Conservation (phyloP, 345 rosid species). For the Erysimum cheiranthoides region DNA sequence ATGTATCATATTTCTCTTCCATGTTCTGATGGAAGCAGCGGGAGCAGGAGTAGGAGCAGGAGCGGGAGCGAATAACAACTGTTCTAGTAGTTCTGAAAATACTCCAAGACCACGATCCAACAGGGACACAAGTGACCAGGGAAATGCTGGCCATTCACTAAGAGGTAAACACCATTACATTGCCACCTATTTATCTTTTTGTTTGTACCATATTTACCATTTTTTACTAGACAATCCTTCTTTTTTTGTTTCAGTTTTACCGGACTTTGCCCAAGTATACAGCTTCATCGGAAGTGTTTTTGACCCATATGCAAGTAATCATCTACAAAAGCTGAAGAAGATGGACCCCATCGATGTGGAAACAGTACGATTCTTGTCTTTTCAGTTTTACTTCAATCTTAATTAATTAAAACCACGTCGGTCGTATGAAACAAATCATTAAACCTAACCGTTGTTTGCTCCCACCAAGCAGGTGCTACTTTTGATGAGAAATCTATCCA, state of each 20-base stretch:
- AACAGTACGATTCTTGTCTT: slow-evolving; percentile 60
- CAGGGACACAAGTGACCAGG: slow-evolving; percentile 58
- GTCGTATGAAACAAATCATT: slow-evolving; percentile 15
- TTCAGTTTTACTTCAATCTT: slow-evolving; percentile 23
- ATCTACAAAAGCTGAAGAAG: slow-evolving; percentile 80
- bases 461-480: slow-evolving; percentile 77
- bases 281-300: slow-evolving; percentile 84
- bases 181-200: not conserved
- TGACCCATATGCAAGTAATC: slow-evolving; percentile 71
- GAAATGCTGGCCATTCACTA: slow-evolving; percentile 56
- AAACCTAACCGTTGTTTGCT: slow-evolving; percentile 32
- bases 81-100: slow-evolving; percentile 73
- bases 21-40: slow-evolving; percentile 38
- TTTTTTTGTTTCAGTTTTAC: slow-evolving; percentile 67
- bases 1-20: not conserved
- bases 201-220: slow-evolving; percentile 2
- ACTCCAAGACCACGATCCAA: slow-evolving; percentile 53
- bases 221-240: slow-evolving; percentile 19
- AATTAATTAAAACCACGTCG: slow-evolving; percentile 1
- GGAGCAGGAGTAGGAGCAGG: slow-evolving; percentile 52
- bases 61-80: slow-evolving; percentile 52
- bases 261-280: slow-evolving; percentile 89
- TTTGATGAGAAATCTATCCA: slow-evolving; percentile 92
- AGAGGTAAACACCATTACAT: slow-evolving; percentile 54
- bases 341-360: slow-evolving; percentile 95